phyloP scores from a whole-genome alignment of 2,329 filamentous ascomycete genomes.

The Stagonosporopsis rhizophila region DNA sequence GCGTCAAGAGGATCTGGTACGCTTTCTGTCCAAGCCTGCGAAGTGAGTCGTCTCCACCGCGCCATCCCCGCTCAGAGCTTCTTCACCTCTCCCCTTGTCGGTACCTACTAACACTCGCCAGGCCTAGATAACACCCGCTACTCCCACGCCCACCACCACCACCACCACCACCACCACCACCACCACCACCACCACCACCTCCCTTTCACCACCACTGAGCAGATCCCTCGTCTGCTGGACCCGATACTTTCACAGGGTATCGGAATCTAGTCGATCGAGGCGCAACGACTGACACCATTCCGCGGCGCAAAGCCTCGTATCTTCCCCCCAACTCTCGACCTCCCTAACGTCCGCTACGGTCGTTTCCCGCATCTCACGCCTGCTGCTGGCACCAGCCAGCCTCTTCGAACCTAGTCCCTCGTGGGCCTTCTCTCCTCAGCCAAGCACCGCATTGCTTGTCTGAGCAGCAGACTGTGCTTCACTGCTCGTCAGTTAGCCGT shows the following conservation, averaged over 20 bases:
- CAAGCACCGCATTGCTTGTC: conserved; percentile 94
- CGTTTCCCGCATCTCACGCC: conserved; percentile 58
- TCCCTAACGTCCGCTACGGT: conserved; percentile 83
- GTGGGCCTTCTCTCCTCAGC: conserved; percentile 98
- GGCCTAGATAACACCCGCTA: conserved; percentile 72
- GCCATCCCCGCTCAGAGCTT: neutral
- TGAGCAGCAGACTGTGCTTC: conserved; percentile 98
- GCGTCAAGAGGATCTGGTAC: conserved; percentile 88
- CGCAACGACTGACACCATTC: conserved; percentile 79
- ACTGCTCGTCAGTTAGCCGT: conserved; percentile 53
- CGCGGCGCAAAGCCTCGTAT: conserved; percentile 80
- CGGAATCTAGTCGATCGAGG: conserved; percentile 76
- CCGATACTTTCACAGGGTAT: conserved; percentile 86
- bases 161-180: conserved; percentile 46
- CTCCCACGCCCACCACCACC: conserved; percentile 43
- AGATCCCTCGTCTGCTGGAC: conserved; percentile 79
- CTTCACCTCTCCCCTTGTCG: neutral
- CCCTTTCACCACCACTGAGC: conserved; percentile 50
- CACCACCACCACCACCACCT: conserved; percentile 39
- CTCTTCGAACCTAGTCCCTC: conserved; percentile 62
- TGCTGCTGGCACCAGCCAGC: conserved; percentile 91
- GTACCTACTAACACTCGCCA: conserved; percentile 41
- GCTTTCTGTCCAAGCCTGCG: conserved; percentile 92
- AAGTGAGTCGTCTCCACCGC: conserved; percentile 67
- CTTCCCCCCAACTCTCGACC: conserved; percentile 84